Evolutionary conservation across 345 rosid species (phyloP).

Genomic region (Camelina neglecta): DNA sequence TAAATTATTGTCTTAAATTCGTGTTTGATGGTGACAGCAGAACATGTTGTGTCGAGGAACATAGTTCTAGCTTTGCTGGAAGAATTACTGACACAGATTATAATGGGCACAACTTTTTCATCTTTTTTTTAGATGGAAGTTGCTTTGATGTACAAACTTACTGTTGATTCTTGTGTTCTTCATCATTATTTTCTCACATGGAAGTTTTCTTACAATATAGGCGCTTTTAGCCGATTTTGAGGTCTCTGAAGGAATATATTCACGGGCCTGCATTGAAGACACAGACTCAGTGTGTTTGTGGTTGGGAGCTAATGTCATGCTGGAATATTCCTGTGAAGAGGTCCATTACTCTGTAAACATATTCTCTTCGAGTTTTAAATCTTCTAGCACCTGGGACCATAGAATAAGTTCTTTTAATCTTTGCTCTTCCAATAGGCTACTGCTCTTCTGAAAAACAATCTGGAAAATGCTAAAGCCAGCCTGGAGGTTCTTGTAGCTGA

Average conservation of each 20-base stretch:
- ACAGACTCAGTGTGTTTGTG: slow-evolving; percentile 84
- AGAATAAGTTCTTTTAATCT: slow-evolving; percentile 36
- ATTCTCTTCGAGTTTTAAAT: slow-evolving; percentile 5
- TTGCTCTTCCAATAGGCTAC: slow-evolving; percentile 60
- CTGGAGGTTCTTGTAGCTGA: slow-evolving; percentile 86
- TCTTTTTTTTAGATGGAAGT: slow-evolving; percentile 11
- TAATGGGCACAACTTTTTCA: slow-evolving; percentile 6
- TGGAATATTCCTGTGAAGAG: slow-evolving; percentile 94
- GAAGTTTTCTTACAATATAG: slow-evolving; percentile 42
- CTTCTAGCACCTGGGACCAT: slow-evolving; percentile 34
- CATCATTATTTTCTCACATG: slow-evolving; percentile 10
- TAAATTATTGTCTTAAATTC: slow-evolving; percentile 7
- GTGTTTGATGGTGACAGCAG: slow-evolving; percentile 26
- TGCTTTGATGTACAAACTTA: slow-evolving; percentile 9
- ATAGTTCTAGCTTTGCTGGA: slow-evolving; percentile 24
- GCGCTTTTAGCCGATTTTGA: slow-evolving; percentile 87
- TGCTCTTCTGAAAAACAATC: slow-evolving; percentile 74
- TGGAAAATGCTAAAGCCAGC: slow-evolving; percentile 96
- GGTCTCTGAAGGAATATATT: slow-evolving; percentile 94
- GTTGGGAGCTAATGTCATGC: slow-evolving; percentile 97
- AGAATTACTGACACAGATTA: slow-evolving; percentile 11
- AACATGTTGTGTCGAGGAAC: slow-evolving; percentile 26
- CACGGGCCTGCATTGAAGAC: slow-evolving; percentile 72
- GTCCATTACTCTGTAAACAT: slow-evolving; percentile 45
- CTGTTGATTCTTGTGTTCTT: slow-evolving; percentile 17